Percentiles rank a stretch among this genome's conserved stretches.
Evolutionary conservation across 2,329 filamentous ascomycete genomes (phyloP).

Genomic region (Neurospora crassa): DNA sequence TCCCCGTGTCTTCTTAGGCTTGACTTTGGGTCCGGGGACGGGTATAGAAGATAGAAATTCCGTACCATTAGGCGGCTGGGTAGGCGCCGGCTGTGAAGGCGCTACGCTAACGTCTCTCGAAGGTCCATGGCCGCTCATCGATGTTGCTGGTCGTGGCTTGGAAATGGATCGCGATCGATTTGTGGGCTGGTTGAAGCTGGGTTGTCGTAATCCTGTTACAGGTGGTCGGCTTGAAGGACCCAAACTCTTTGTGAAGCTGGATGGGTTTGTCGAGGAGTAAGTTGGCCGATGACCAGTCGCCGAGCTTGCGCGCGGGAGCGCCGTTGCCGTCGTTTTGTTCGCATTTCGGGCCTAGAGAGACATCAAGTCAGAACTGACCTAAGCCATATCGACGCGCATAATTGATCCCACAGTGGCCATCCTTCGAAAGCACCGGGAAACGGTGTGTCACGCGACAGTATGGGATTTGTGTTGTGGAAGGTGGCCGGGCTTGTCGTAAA

Average conservation of each 20-base stretch:
- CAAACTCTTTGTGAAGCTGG: slow-evolving; percentile 46
- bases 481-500: not conserved
- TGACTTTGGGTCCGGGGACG: slow-evolving; percentile 7
- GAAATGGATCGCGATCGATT: slow-evolving; percentile 32
- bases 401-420: not conserved
- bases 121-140: slow-evolving; percentile 24
- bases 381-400: not conserved
- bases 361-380: not conserved
- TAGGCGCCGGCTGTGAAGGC: slow-evolving; percentile 12
- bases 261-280: slow-evolving; percentile 33
- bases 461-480: not conserved
- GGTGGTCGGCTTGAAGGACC: slow-evolving; percentile 42
- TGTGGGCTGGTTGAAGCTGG: slow-evolving; percentile 37
- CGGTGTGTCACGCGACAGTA: not conserved
- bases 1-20: slow-evolving; percentile 6
- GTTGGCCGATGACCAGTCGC: slow-evolving; percentile 31
- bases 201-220: slow-evolving; percentile 35
- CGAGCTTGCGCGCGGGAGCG: slow-evolving; percentile 15
- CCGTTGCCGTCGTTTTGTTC: slow-evolving; percentile 3
- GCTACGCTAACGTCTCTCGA: slow-evolving; percentile 18
- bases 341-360: not conserved
- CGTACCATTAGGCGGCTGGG: slow-evolving; percentile 30
- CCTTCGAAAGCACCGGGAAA: not conserved
- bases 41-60: slow-evolving; percentile 17
- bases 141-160: slow-evolving; percentile 32